Evolutionary conservation across 306 rosid genomes (phyloP).

Genomic region (Trifolium subterraneum): DNA sequence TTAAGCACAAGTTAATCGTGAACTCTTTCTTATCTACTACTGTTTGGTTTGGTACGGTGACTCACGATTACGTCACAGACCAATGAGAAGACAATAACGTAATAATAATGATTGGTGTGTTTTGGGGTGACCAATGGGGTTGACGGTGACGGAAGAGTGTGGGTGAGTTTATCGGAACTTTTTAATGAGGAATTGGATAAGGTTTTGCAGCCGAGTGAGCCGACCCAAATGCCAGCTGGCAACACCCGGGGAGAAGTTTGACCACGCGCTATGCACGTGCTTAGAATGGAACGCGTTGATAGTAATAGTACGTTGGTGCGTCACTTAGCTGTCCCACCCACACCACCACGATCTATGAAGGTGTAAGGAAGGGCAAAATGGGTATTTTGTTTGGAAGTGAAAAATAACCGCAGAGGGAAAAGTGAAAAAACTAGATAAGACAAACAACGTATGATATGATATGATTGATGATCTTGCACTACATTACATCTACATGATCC

Average conservation of each 20-base stretch:
- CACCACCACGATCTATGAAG: background rate
- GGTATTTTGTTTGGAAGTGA: slow-evolving; percentile 25
- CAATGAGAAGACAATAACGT: slow-evolving; percentile 38
- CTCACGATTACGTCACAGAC: slow-evolving; percentile 33
- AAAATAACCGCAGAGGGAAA: slow-evolving; percentile 43
- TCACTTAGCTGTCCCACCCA: slow-evolving; percentile 39
- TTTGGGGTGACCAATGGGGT: slow-evolving; percentile 4
- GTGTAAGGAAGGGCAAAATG: slow-evolving; percentile 29
- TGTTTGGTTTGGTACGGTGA: slow-evolving; percentile 15
- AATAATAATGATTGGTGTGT: slow-evolving; percentile 1
- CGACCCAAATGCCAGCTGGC: slow-evolving; percentile 54
- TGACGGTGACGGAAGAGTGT: slow-evolving; percentile 4
- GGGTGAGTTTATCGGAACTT: slow-evolving; percentile 30
- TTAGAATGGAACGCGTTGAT: slow-evolving; percentile 35
- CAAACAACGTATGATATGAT: no score
- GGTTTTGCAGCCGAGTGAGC: slow-evolving; percentile 50
- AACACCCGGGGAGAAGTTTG: slow-evolving; percentile 37
- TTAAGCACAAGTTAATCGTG: slow-evolving; percentile 54
- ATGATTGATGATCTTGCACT: no score
- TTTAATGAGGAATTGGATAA: slow-evolving; percentile 49
- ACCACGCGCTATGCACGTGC: slow-evolving; percentile 52
- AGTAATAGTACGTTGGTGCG: slow-evolving; percentile 34
- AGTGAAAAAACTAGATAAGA: background rate
- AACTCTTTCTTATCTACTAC: slow-evolving; percentile 31
- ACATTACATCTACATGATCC: no score